phyloP scores from a whole-genome alignment of 495 filamentous ascomycete species.

The Penicillium goetzii region DNA sequence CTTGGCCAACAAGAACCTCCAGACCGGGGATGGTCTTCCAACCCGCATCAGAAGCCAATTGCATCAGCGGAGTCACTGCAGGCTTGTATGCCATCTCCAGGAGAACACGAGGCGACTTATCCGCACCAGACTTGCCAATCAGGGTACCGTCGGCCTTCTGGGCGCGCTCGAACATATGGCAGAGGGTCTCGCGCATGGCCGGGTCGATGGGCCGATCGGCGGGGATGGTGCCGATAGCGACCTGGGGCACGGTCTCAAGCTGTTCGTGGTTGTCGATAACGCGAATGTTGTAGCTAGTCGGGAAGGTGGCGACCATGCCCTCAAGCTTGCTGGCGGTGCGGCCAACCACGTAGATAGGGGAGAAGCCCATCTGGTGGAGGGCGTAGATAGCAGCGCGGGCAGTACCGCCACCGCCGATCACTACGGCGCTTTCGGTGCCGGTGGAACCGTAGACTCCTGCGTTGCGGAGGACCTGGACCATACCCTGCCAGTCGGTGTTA shows the following conservation, averaged over 20 bases:
- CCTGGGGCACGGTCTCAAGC: slow-evolving; percentile 58
- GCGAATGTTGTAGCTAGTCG: slow-evolving; percentile 71
- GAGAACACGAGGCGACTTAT: slow-evolving; percentile 58
- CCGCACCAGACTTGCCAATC: slow-evolving; percentile 32
- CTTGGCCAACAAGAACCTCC: slow-evolving; percentile 90
- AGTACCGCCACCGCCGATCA: slow-evolving; percentile 90
- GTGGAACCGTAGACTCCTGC: slow-evolving; percentile 60
- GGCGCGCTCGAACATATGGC: slow-evolving; percentile 60
- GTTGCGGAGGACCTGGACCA: slow-evolving; percentile 77
- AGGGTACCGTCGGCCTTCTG: slow-evolving; percentile 42
- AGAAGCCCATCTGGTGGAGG: slow-evolving; percentile 79
- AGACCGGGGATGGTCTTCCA: slow-evolving; percentile 87
- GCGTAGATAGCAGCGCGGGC: slow-evolving; percentile 90
- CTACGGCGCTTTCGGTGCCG: slow-evolving; percentile 49
- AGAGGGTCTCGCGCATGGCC: slow-evolving; percentile 68
- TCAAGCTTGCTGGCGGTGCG: slow-evolving; percentile 70
- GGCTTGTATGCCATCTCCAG: slow-evolving; percentile 99
- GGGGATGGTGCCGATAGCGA: slow-evolving; percentile 89
- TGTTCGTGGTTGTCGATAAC: slow-evolving; percentile 58
- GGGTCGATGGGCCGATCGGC: slow-evolving; percentile 84
- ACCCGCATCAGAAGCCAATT: slow-evolving; percentile 75
- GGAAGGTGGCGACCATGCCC: slow-evolving; percentile 72
- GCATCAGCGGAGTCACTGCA: slow-evolving; percentile 79
- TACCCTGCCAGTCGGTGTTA: slow-evolving; percentile 97
- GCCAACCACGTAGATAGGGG: slow-evolving; percentile 85